phyloP scores from a whole-genome alignment of 1,139 yeast genomes.

The Sporopachydermia cereana region DNA sequence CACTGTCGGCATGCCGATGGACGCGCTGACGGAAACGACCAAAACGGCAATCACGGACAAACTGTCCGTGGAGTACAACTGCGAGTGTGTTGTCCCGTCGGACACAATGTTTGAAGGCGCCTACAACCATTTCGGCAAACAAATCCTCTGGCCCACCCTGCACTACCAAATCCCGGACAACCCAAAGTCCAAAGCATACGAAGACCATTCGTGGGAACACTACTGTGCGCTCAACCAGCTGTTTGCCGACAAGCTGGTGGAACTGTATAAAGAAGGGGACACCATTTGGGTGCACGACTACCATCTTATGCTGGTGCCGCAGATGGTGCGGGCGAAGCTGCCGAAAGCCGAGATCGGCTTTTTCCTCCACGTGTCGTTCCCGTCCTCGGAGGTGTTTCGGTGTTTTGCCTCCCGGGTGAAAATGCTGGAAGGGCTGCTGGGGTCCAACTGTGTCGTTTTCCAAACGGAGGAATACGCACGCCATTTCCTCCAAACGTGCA shows the following conservation, averaged over 20 bases:
- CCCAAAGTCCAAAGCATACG: conserved; percentile 88
- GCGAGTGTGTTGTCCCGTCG: conserved; percentile 59
- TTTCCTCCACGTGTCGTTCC: conserved; percentile 88
- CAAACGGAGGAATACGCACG: conserved; percentile 90
- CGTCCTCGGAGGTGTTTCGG: conserved; percentile 90
- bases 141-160: conserved; percentile 91
- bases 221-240: conserved; percentile 65
- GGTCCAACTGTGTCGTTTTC: conserved; percentile 79
- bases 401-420: conserved; percentile 81
- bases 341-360: conserved; percentile 88
- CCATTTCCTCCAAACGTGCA: conserved; percentile 87
- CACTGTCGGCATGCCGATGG: conserved; percentile 83
- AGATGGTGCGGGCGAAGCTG: conserved; percentile 61
- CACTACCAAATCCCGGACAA: conserved; percentile 96
- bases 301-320: conserved; percentile 78
- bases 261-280: conserved; percentile 55
- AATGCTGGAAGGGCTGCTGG: conserved; percentile 73
- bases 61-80: conserved; percentile 37
- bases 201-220: conserved; percentile 88
- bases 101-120: conserved; percentile 83
- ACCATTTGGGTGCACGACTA: conserved; percentile 90
- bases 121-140: conserved; percentile 82
- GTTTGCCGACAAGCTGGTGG: conserved; percentile 67
- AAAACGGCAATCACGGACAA: conserved; percentile 36
- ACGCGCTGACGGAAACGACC: conserved; percentile 51